Percentiles rank a stretch among this genome's conserved stretches.
Evolutionary conservation across 176 grass and related monocot species (phyloP).

Genomic region (Calamus simplicifolius): DNA sequence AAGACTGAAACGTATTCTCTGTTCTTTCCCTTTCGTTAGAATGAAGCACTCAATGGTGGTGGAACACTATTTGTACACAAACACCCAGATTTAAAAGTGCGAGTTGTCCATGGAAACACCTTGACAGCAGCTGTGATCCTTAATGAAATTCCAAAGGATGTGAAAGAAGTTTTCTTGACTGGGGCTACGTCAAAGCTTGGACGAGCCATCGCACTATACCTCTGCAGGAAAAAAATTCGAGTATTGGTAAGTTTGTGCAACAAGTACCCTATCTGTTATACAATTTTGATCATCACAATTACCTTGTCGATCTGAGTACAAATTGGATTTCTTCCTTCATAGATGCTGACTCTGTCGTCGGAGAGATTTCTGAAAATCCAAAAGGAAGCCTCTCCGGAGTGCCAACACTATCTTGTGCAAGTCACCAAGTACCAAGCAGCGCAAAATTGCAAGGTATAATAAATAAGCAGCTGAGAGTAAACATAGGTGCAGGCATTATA

Average conservation of each 20-base stretch:
- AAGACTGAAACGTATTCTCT: neutral
- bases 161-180: constrained; percentile 75
- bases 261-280: too few species aligned
- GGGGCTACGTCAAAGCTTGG: constrained; percentile 92
- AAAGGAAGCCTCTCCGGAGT: constrained; percentile 52
- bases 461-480: too few species aligned
- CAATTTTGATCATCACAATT: too few species aligned
- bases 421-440: constrained; percentile 85
- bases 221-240: constrained; percentile 63
- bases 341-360: constrained; percentile 78
- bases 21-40: constrained; percentile 19
- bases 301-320: too few species aligned
- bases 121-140: constrained; percentile 92
- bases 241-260: constrained; percentile 38
- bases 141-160: constrained; percentile 54
- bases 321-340: neutral
- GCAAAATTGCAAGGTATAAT: constrained; percentile 79
- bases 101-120: constrained; percentile 94
- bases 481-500: too few species aligned
- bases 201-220: constrained; percentile 77
- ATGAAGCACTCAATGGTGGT: constrained; percentile 79
- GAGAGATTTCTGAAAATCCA: constrained; percentile 78
- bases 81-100: constrained; percentile 53
- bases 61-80: constrained; percentile 69
- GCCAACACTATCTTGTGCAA: constrained; percentile 66